Conservation (phyloP, 371 early-diverging fungal species). For the Mortierella sp. region DNA sequence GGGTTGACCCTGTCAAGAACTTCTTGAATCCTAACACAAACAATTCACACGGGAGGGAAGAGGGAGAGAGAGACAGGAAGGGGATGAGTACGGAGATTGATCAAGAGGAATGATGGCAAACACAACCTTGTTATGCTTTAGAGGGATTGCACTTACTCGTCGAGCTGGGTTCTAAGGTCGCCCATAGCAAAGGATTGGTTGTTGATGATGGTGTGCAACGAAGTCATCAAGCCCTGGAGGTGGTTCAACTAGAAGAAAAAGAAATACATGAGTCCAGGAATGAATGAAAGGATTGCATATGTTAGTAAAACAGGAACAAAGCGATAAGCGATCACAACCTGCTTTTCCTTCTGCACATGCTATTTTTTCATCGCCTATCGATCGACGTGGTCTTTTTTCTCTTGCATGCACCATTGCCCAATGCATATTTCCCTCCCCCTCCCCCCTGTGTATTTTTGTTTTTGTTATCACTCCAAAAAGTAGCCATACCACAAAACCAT, state of each 20-base stretch:
- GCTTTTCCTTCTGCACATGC: not conserved
- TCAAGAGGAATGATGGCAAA: not conserved
- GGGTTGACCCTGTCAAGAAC: constrained; percentile 30
- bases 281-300: not conserved
- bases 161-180: constrained; percentile 53
- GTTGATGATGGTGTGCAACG: constrained; percentile 53
- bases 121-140: not conserved
- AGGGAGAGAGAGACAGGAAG: not conserved
- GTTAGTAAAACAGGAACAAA: not conserved
- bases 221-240: constrained; percentile 51
- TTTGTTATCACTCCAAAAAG: not conserved
- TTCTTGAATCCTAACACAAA: constrained; percentile 29
- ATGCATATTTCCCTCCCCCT: not conserved
- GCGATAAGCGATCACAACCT: not conserved
- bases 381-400: constrained; percentile 9
- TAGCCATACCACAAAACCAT: not conserved
- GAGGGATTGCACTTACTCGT: constrained; percentile 47
- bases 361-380: constrained; percentile 6
- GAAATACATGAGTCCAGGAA: not conserved
- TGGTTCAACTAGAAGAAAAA: constrained; percentile 45
- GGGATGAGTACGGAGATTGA: not conserved
- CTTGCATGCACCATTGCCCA: not conserved
- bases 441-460: not conserved
- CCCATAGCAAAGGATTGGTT: constrained; percentile 55
- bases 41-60: not conserved